These are phyloP conservation scores for Chalciporus sphaerocephalus DNA, from an alignment of 768 basidiomycete genomes.

Conservation along the genomic window DNA sequence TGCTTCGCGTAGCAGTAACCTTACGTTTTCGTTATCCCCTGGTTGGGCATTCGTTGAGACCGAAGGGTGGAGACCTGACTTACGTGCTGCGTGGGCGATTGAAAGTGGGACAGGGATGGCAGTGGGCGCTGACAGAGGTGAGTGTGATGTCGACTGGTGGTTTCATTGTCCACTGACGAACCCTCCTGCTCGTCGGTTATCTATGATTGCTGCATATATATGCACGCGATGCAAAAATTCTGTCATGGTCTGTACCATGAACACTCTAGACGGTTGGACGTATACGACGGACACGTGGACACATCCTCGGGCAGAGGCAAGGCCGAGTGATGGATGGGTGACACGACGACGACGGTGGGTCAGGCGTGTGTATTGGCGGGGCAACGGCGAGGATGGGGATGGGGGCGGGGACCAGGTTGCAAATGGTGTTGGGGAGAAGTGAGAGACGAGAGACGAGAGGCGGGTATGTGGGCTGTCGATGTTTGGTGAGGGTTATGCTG, in stretches of 20 bases:
- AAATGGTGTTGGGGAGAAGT: too few species aligned
- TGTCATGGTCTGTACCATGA: too few species aligned
- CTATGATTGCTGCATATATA: too few species aligned
- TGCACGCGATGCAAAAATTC: too few species aligned
- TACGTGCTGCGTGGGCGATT: conserved; percentile 52
- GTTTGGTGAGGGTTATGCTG: too few species aligned
- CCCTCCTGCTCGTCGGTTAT: too few species aligned
- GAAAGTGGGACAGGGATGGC: conserved; percentile 5
- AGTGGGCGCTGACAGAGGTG: conserved; percentile 27
- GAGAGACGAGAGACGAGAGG: too few species aligned
- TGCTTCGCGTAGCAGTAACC: conserved; percentile 57
- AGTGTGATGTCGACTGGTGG: too few species aligned
- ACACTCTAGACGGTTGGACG: conserved; percentile 71
- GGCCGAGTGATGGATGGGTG: conserved; percentile 43
- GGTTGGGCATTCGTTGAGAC: conserved; percentile 74
- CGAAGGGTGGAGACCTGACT: conserved; percentile 73
- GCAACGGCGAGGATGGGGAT: neutral
- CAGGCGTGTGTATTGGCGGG: conserved; percentile 49
- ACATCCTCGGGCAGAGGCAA: conserved; percentile 39
- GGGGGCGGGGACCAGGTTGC: too few species aligned
- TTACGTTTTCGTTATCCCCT: conserved; percentile 71
- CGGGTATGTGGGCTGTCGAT: too few species aligned
- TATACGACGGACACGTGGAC: conserved; percentile 79
- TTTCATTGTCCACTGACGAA: too few species aligned
- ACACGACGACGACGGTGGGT: conserved; percentile 70